Evolutionary conservation across 2,329 filamentous ascomycete genomes (phyloP), one percentile per base, ranked within the genome.

Genomic region (Trichophyton rubrum): DNA sequence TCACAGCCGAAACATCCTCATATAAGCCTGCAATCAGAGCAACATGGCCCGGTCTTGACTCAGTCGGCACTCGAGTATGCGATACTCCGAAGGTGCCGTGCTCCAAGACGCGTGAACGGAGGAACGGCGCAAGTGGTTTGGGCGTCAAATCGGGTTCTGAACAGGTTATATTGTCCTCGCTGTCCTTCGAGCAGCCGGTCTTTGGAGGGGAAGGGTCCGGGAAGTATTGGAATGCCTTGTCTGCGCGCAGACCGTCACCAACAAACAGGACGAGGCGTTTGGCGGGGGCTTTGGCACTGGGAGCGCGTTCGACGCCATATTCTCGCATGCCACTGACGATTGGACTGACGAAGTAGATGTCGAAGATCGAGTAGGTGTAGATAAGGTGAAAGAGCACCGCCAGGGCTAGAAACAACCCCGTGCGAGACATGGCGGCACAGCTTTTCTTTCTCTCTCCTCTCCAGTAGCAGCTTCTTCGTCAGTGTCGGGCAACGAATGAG

Each of bases 301-400:
- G 67, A 43, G 82, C 76, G 60, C 85, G 80, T 62, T 90, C 83
- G 41, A 95, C 79, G 53, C 79, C 77, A 74, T 90, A 91, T 62
- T 90, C 82, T 69, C 82, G 84, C 93, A 99, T 99, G 70, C 93
- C 93, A 78, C 87, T 88, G 60, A 97, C 93, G 67, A 99, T 93
- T 22, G 93, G 93, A 72, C 90, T 96, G 71, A 96, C 90, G 71
- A 99, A 99, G 76, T 99, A 97, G 65, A 97, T 93, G 74, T 96
- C 91, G 76, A 99, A 99, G 69, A 97, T 97, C 62, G 90, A 96
- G 71, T 87, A 88, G 61, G 96, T 87, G 74, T 99, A 99, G 65
- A 95, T 83, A 59, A 97, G 74, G 75, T 99, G 95, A 73, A 99
- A 99, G 63, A 92, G 77, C 71, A 96, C 82, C 67, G 93, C 93